A percentile compares a stretch with the other conserved stretches of the same genome.
Evolutionary conservation across 352 stramenopile species (phyloP).

Genomic region (Pythium phragmiticola): DNA sequence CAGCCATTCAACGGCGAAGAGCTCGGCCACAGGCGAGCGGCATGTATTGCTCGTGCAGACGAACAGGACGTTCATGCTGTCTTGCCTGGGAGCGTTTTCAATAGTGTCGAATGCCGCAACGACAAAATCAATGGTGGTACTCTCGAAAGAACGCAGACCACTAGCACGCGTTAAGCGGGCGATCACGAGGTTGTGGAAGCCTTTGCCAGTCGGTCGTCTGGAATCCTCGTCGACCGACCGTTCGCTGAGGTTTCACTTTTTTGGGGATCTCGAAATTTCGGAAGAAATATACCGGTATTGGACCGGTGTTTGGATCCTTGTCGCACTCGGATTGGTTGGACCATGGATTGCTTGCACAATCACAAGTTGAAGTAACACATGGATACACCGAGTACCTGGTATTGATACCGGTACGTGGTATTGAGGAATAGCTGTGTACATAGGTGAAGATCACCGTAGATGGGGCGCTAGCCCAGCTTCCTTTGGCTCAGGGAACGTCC

Average conservation of each 20-base stretch:
- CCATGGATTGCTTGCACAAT: slow-evolving; percentile 7
- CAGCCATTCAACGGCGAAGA: slow-evolving; percentile 81
- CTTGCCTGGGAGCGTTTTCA: background rate
- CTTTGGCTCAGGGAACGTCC: background rate
- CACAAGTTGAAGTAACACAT: slow-evolving; percentile 19
- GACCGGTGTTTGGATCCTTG: background rate
- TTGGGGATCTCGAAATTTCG: background rate
- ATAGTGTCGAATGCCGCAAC: background rate
- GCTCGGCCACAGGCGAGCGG: slow-evolving; percentile 72
- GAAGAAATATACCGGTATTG: slow-evolving; percentile 4
- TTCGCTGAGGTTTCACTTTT: background rate
- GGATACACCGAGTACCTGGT: background rate
- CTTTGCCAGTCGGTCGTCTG: slow-evolving; percentile 3
- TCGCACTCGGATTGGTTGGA: background rate
- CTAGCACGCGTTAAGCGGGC: background rate
- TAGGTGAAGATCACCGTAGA: background rate
- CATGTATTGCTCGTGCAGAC: slow-evolving; percentile 87
- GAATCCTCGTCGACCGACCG: background rate
- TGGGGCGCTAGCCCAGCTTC: background rate
- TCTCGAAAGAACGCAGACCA: background rate
- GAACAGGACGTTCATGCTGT: slow-evolving; percentile 74
- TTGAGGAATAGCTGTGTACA: background rate
- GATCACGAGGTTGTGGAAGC: background rate
- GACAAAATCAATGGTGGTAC: too few relatives aligned
- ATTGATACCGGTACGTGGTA: background rate